Base-by-base conservation (phyloP, 768 basidiomycete species). In the Boletus subparvulus region DNA sequence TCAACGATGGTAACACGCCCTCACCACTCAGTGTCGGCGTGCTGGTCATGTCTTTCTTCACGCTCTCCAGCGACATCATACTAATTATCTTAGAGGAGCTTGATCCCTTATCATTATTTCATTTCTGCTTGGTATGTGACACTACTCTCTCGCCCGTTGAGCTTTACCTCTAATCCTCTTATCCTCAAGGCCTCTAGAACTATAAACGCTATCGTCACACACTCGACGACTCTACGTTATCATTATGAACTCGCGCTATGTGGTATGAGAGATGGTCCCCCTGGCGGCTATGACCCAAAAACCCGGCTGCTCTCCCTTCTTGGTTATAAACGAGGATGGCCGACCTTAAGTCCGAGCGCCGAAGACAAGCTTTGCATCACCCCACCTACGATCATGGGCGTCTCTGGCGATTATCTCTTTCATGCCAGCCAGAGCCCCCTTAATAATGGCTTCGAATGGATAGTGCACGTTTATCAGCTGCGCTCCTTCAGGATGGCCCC, bases 21-120 rank as follows among this genome's bases (percentile, higher is more conserved):
- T 62, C 54, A 65, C 55, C 56, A 60, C 48, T 60, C 46, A 61
- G 61, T 59, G 54, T 64, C 62, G 64, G 66, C 66, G 72, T 72
- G 72, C 72, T 67, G 63, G 72, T 64, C 72, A 72, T 72, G 70
- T 64, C 72, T 47, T 55, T 72, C 65, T 70, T 72, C 59, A 61
- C 48, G n/a, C 72, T 72, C 57, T 61, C 70, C 36, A 45, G 58
- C 53, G 70, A 72, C 32, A 60, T 72, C 42, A 55, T 70, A 54
- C 53, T 72, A 35, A 61, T 65, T 36, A 69, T 72, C 52, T 56
- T 72, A 50, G 72, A 73, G 43, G 70, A 73, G 43, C 72, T 72
- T 24, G 70, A 72, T 51, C 70, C 70, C 28, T 37, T 62, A 58
- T 72, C 70, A 52, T 66, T 72, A 60, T 62, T 73, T 37, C 66